Base-by-base conservation (phyloP, 352 stramenopile species). In the Pseudoperonospora humuli region DNA sequence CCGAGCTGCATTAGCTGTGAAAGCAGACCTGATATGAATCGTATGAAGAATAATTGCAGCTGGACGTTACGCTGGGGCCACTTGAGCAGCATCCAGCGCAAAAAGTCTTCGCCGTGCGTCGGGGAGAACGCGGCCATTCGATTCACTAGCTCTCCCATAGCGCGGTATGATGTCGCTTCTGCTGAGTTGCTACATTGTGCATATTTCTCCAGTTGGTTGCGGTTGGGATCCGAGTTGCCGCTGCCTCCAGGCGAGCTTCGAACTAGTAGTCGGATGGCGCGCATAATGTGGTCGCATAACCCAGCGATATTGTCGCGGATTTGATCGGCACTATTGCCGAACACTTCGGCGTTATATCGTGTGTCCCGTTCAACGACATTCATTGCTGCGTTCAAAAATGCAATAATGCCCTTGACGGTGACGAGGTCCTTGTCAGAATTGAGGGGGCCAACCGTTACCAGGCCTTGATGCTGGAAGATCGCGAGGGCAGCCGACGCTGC, bases 31-130 rank as follows among this genome's bases (percentile, higher is more conserved):
- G 60, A 61, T 14, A 69, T 70, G 54, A 84, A 86, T 23, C 74
- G 74, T 44, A 88, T 54, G 36, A 76, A 87, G 45, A 85, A 85
- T 31, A 91, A 56, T 57, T 91, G 67, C 23, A 86, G 52, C 44
- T 84, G 70, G 8, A 87, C 75, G 49, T 82, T 83, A 37, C 75
- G 67, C 35, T 66, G 59, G 3, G 78, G 78, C 78, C 78, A 91
- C 45, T 85, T 86, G 23, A 59, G 61, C 15, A 91, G 32, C 62
- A 88, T 75, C 70, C 75, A 86, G 7, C 57, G 46, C 20, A 91
- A 39, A 13, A 87, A 70, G 8, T 70, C 50, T 34, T 87, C 61
- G 15, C 73, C 75, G 28, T 88, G 75, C 17, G 64, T 56, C 1
- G 75, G 74, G 2, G 71, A 88, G 45, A 87, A 78, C 15, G 63